These are phyloP conservation scores for Thelonectria blattea DNA, from an alignment of 2,329 filamentous ascomycete genomes.

Conservation along the genomic window DNA sequence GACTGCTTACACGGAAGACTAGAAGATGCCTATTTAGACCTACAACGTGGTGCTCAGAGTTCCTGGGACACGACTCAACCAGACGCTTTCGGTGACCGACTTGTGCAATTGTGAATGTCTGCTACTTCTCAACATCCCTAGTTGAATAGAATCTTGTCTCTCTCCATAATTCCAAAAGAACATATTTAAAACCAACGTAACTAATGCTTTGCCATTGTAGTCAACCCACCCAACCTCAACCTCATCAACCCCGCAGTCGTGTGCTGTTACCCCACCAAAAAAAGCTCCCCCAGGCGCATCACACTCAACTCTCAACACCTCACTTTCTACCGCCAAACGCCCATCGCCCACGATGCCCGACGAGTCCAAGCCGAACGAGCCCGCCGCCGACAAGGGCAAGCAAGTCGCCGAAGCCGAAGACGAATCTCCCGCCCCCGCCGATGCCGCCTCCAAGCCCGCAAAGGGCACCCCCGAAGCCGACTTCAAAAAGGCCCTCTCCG, in stretches of 20 bases:
- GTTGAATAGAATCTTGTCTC: no score
- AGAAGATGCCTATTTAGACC: not conserved
- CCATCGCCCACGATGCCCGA: slow-evolving; percentile 51
- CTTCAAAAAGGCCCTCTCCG: slow-evolving; percentile 58
- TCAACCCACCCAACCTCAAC: not conserved
- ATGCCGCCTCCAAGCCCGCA: slow-evolving; percentile 46
- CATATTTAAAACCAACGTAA: no score
- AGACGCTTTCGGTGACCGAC: no score
- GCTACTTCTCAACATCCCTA: no score
- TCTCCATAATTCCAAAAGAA: not conserved
- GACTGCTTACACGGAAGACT: slow-evolving; percentile 36
- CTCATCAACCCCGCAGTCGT: slow-evolving; percentile 18
- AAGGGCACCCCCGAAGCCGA: slow-evolving; percentile 44
- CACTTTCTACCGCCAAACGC: slow-evolving; percentile 9
- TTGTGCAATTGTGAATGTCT: no score
- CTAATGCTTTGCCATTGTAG: not conserved
- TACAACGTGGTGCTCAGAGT: not conserved
- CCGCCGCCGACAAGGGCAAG: slow-evolving; percentile 56
- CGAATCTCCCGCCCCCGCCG: slow-evolving; percentile 45
- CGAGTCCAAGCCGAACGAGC: slow-evolving; percentile 68
- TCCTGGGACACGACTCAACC: no score
- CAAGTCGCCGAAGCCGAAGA: slow-evolving; percentile 52
- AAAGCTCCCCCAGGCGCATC: slow-evolving; percentile 23
- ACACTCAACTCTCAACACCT: slow-evolving; percentile 3
- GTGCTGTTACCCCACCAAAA: slow-evolving; percentile 34